Conservation (phyloP, 2,329 filamentous ascomycete genomes). For the Talaromyces sp. region DNA sequence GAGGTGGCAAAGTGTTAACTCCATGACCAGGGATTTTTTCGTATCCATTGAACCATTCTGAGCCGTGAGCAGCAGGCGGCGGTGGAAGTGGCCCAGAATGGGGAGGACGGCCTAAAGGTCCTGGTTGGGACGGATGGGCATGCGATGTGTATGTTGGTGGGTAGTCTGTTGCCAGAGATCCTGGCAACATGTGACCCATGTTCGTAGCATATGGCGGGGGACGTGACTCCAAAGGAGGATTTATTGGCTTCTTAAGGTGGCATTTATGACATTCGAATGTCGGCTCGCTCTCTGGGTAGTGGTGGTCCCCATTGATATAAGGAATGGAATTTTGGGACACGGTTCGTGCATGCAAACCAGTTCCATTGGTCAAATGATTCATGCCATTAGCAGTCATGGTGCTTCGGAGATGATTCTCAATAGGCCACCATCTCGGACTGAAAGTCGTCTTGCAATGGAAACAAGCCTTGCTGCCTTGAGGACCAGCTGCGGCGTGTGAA, state of each 20-base stretch:
- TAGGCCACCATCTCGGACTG: conserved; percentile 57
- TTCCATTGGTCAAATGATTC: conserved; percentile 27
- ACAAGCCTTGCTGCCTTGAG: conserved; percentile 28
- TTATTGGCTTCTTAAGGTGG: conserved; percentile 40
- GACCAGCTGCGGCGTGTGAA: conserved; percentile 14
- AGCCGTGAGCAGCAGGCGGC: conserved; percentile 15
- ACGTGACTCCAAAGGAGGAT: conserved; percentile 21
- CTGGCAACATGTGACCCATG: conserved; percentile 13
- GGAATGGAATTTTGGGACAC: conserved; percentile 19
- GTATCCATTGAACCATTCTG: conserved; percentile 10
- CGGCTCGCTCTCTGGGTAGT: background rate
- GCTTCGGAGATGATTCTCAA: conserved; percentile 46
- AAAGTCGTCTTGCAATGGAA: conserved; percentile 33
- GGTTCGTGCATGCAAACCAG: conserved; percentile 21
- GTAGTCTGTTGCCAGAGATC: conserved; percentile 27
- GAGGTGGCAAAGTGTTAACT: conserved; percentile 3
- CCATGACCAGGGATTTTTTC: conserved; percentile 1
- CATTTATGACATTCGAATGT: conserved; percentile 69
- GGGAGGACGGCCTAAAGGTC: conserved; percentile 23
- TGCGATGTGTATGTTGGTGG: conserved; percentile 26
- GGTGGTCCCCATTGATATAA: conserved; percentile 23
- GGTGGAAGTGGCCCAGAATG: conserved; percentile 13
- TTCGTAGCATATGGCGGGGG: conserved; percentile 1
- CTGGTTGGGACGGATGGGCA: conserved; percentile 24
- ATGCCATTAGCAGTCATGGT: conserved; percentile 39